Evolutionary conservation across 2,329 filamentous ascomycete species (phyloP).

Genomic region (Phialemoniopsis sp.): DNA sequence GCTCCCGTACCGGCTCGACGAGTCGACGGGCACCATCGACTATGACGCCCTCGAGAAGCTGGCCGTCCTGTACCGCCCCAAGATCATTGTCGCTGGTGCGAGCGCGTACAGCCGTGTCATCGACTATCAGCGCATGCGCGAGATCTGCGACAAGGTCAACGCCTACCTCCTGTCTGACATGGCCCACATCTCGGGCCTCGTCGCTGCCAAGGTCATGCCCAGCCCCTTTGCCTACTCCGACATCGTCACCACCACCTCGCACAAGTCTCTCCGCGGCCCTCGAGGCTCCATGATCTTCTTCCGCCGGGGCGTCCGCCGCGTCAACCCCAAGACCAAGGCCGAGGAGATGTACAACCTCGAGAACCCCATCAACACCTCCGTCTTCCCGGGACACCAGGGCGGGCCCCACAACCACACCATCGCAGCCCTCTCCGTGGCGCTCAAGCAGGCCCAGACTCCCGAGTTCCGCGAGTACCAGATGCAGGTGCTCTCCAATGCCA

Average conservation of each 20-base stretch:
- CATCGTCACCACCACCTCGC: constrained; percentile 95
- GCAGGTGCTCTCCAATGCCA: constrained; percentile 85
- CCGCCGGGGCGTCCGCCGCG: constrained; percentile 82
- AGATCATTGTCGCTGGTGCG: constrained; percentile 91
- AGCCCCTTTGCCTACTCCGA: constrained; percentile 87
- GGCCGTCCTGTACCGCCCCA: constrained; percentile 86
- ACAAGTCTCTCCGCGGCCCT: constrained; percentile 94
- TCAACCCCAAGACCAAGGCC: constrained; percentile 80
- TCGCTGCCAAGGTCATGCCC: constrained; percentile 87
- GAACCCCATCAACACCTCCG: constrained; percentile 87
- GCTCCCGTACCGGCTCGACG: constrained; percentile 87
- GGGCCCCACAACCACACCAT: constrained; percentile 99
- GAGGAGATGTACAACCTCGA: constrained; percentile 89
- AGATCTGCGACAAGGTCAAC: constrained; percentile 85
- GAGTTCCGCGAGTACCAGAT: constrained; percentile 94
- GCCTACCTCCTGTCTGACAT: constrained; percentile 95
- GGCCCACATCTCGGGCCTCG: constrained; percentile 92
- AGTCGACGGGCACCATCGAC: constrained; percentile 89
- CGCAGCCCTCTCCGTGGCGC: constrained; percentile 86
- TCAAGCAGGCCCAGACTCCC: constrained; percentile 85
- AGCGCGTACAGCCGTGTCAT: constrained; percentile 95
- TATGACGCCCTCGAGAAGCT: constrained; percentile 88
- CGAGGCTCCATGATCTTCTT: constrained; percentile 98
- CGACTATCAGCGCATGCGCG: constrained; percentile 88
- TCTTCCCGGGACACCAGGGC: constrained; percentile 97